Evolutionary conservation across 2,329 filamentous ascomycete species (phyloP), one percentile per base, ranked within the genome.

Genomic region (Penicillium sp.): DNA sequence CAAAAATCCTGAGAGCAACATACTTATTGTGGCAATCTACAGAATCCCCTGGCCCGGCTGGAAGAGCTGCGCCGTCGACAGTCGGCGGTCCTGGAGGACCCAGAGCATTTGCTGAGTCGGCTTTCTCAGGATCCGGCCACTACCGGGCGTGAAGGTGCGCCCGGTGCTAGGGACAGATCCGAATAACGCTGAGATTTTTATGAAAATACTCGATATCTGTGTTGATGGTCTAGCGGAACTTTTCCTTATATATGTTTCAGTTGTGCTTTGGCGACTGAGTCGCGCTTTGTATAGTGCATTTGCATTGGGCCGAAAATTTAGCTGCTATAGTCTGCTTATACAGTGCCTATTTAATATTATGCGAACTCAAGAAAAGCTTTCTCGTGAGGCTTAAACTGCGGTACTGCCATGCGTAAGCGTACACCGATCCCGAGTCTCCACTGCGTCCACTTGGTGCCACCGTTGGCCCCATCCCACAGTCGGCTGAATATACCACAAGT

Each of bases 21-120:
- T 70, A 70, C 69, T 71, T 71, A 71, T 72, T 70, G 58, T 73
- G 69, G 66, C 60, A 62, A 56, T 65, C 64, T 59, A 74, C 67
- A 88, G 85, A 84, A 90, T 69, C 86, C 86, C 50, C 70, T 77
- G 59, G 77, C 72, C 51, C 82, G 84, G 69, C 79, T 90, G 59
- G 81, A 86, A 65, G 82, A 85, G 68, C 75, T 89, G 54, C 82
- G 80, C 49, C 75, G 76, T 62, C 77, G 81, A 60, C 84, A 88
- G 69, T 81, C 78, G 44, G 79, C 83, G 57, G 74, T 78, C 45
- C 69, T 87, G 57, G 70, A 80, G 46, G 70, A 74, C 51, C 55
- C 60, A 29, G 58, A 58, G 46, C 47, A 46, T 35, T 55, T 62
- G 22, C 44, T 51, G 56, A 57, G 57, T 38, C 44, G 55, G 34